phyloP scores from a whole-genome alignment of 257 asterid species.

The Plantago major region DNA sequence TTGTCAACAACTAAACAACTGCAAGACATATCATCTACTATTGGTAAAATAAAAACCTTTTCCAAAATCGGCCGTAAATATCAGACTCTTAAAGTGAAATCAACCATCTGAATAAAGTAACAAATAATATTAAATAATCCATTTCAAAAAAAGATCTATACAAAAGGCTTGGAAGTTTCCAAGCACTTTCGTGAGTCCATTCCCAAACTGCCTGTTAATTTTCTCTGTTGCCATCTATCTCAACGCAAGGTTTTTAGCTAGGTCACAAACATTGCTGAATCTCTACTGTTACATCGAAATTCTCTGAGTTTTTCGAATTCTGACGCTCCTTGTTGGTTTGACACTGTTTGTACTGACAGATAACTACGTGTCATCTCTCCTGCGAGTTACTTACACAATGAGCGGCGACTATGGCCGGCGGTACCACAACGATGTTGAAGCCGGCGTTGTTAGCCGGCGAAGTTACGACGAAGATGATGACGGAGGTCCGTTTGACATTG shows the following conservation, averaged over 20 bases:
- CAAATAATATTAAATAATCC: no score
- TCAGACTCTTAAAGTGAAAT: no score
- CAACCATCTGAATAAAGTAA: no score
- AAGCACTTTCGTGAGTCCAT: conserved; percentile 13
- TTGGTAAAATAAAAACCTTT: no score
- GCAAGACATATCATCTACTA: no score
- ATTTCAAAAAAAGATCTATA: no score
- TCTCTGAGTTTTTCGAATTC: no score
- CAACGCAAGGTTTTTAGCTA: not conserved
- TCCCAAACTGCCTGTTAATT: not conserved
- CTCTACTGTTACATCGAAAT: not conserved
- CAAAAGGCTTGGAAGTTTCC: conserved; percentile 19
- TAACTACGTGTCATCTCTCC: conserved; percentile 57
- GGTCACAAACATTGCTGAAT: not conserved
- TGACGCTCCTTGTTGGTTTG: no score
- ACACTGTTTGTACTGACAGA: no score
- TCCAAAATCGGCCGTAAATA: no score
- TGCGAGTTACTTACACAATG: conserved; percentile 50
- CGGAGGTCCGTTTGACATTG: conserved; percentile 64
- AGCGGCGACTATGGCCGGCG: conserved; percentile 46
- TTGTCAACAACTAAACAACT: no score
- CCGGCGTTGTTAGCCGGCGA: conserved; percentile 27
- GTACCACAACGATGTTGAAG: conserved; percentile 59
- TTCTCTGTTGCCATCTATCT: no score
- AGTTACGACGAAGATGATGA: conserved; percentile 40